phyloP scores from a whole-genome alignment of 768 basidiomycete species.

The Mycena capillaripes region DNA sequence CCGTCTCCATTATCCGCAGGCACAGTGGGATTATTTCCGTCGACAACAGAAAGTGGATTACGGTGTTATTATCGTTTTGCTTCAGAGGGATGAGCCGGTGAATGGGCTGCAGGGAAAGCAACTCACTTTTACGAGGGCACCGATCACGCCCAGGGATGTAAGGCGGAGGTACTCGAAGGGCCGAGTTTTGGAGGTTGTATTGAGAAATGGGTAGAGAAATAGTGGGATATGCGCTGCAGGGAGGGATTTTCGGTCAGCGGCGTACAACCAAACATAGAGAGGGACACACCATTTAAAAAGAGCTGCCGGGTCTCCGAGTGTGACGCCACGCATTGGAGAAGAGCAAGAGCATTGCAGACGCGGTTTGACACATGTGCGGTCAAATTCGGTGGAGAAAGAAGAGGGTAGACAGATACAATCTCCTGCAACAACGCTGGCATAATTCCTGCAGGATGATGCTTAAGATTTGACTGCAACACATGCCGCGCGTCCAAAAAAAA shows the following conservation, averaged over 20 bases:
- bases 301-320: conserved; percentile 96
- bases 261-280: conserved; percentile 10
- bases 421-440: conserved; percentile 98
- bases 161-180: conserved; percentile 99
- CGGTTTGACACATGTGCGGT: conserved; percentile 98
- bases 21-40: conserved; percentile 99
- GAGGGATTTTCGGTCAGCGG: conserved; percentile 70
- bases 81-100: conserved; percentile 45
- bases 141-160: conserved; percentile 99
- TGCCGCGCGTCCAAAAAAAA: background rate
- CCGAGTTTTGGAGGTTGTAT: conserved; percentile 99
- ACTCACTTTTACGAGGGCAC: conserved; percentile 95
- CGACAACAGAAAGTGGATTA: conserved; percentile 98
- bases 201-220: conserved; percentile 98
- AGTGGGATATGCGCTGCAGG: conserved; percentile 94
- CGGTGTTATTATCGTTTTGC: conserved; percentile 99
- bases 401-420: conserved; percentile 97
- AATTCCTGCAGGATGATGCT: conserved; percentile 72
- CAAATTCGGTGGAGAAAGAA: conserved; percentile 94
- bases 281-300: conserved; percentile 86
- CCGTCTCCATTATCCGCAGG: conserved; percentile 99
- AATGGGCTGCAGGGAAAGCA: background rate
- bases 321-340: conserved; percentile 98
- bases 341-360: conserved; percentile 97
- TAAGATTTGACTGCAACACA: background rate